These are phyloP conservation scores for Fusarium haematococcum DNA, from an alignment of 2,329 filamentous ascomycete genomes.

Conservation along the genomic window DNA sequence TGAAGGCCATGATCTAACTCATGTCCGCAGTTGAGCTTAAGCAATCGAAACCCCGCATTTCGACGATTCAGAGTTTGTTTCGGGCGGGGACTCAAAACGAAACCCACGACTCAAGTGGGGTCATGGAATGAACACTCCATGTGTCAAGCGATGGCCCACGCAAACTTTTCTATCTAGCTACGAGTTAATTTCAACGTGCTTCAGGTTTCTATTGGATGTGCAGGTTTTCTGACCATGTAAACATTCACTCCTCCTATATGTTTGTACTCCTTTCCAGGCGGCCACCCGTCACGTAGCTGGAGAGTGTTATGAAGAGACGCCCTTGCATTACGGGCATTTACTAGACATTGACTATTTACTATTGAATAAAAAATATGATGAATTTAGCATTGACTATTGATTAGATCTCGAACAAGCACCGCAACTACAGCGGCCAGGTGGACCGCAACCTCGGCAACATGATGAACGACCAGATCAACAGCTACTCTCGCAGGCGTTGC, in stretches of 20 bases:
- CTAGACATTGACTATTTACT: not conserved
- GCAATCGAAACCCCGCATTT: not conserved
- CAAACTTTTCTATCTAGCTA: not conserved
- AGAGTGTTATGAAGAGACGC: not conserved
- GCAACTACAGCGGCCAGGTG: too few species aligned
- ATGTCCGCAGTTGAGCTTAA: not conserved
- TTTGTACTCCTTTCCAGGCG: not conserved
- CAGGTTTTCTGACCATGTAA: not conserved
- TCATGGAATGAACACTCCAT: not conserved
- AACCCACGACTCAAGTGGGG: not conserved
- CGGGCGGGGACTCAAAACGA: not conserved
- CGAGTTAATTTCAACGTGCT: not conserved
- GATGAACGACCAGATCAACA: too few species aligned
- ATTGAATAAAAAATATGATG: too few species aligned
- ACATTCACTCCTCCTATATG: not conserved
- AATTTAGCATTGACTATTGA: too few species aligned
- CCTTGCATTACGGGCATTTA: not conserved
- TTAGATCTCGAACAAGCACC: too few species aligned
- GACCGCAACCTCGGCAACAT: too few species aligned
- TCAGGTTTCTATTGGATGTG: not conserved
- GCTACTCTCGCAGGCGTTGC: too few species aligned
- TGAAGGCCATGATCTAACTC: not conserved
- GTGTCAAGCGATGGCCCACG: not conserved
- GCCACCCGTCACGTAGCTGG: not conserved
- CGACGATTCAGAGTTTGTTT: not conserved